Evolutionary conservation across 768 basidiomycete species (phyloP), one percentile per base, ranked within the genome.

Genomic region (Leccinum boreale): DNA sequence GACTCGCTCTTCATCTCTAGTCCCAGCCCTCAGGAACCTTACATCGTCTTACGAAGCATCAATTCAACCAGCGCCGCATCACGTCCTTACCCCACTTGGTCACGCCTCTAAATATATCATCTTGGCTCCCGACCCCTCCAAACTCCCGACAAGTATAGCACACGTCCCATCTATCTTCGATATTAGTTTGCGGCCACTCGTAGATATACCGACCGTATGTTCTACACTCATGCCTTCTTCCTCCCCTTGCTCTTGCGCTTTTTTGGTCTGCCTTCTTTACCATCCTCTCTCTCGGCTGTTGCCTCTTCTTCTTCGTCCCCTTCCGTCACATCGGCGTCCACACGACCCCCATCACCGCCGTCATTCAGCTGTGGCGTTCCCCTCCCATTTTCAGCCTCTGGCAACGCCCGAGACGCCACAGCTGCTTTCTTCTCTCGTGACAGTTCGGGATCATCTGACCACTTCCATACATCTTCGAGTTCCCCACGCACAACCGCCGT

Each of bases 401-500:
- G 56, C 53, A 65, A 57, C 39, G 5, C 62, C 57, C 51, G 53
- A 56, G 50, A 36, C 57, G 29, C 57, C 57, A 54, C 53, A 45
- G 42, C 3, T 21, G 9, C 61, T 56, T 63, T 57, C 52, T 68
- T 61, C 62, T 53, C 10, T 35, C 62, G 59, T 50, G 60, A 60
- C 68, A 67, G 67, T 14, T 69, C 65, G 21, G 77, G 73, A 15
- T 76, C 79, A 71, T 93, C 91, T 52, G 74, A 79, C 89, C 89
- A 94, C 15, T 62, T 71, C 88, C 89, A 93, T 21, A 85, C 81
- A 24, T 83, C 79, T 12, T 62, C 63, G n/a, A 92, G 61, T 72
- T 96, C 94, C 53, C 92, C 89, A 58, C 84, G 80, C 39, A 77
- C 57, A 33, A 78, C 62, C 36, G 84, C 88, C 47, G 85, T 84